phyloP scores from a whole-genome alignment of 306 rosid genomes.

The Senna tora region DNA sequence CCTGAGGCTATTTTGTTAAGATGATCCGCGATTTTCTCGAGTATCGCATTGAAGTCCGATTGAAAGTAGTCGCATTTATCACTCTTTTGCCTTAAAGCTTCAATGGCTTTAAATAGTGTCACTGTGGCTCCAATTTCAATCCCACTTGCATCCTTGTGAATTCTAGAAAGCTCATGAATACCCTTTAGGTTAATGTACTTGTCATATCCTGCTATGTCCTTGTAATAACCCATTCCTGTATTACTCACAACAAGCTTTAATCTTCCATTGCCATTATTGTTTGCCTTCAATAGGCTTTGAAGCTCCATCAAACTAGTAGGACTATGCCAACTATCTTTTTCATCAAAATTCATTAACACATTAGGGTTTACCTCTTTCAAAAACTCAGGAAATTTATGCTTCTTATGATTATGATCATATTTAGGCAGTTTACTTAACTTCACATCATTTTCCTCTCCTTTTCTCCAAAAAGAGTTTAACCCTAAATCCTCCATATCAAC shows the following conservation, averaged over 20 bases:
- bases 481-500: slow-evolving; percentile 96
- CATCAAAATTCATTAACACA: slow-evolving; percentile 45
- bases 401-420: slow-evolving; percentile 36
- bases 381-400: slow-evolving; percentile 59
- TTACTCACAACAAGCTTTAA: slow-evolving; percentile 64
- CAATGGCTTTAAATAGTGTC: slow-evolving; percentile 66
- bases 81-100: slow-evolving; percentile 49
- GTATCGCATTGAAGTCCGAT: slow-evolving; percentile 50
- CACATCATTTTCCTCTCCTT: slow-evolving; percentile 53
- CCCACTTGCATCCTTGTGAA: slow-evolving; percentile 57
- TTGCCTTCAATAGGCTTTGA: slow-evolving; percentile 42
- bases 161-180: slow-evolving; percentile 60
- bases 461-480: slow-evolving; percentile 73
- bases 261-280: slow-evolving; percentile 37
- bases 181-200: slow-evolving; percentile 58
- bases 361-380: slow-evolving; percentile 49
- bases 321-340: slow-evolving; percentile 55
- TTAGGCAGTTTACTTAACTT: slow-evolving; percentile 55
- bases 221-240: slow-evolving; percentile 77
- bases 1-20: slow-evolving; percentile 68
- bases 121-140: slow-evolving; percentile 72
- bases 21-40: slow-evolving; percentile 58
- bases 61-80: slow-evolving; percentile 28
- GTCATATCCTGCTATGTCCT: slow-evolving; percentile 56
- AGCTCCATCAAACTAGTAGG: slow-evolving; percentile 63